Evolutionary conservation across 306 rosid species (phyloP), one percentile per base, ranked within the genome.

Genomic region (Dalbergia cochinchinensis): DNA sequence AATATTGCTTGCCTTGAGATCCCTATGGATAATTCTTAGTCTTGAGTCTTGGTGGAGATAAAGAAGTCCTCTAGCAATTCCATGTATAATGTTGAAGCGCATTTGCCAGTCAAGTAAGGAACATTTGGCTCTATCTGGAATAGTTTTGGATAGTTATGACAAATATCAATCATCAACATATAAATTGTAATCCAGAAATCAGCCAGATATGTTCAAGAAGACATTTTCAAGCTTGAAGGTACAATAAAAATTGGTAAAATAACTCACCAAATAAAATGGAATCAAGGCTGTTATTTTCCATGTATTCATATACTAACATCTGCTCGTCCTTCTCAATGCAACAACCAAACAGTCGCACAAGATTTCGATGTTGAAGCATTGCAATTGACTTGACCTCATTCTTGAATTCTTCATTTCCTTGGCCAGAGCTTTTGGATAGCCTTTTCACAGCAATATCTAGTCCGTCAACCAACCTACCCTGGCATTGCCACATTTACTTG

Each of bases 1-100:
- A 77, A 91, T 60, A 47, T 91, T 91, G 71, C 92, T 87, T 44
- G 90, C 90, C 78, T 91, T 91, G 65, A 91, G 87, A 73, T 90
- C 97, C 15, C 95, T 90, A 31, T 90, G 95, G 26, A 92, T 90
- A 14, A 92, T 92, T 69, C 84, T 83, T 34, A 91, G 78, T 35
- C 96, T 84, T 0, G 96, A 91, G 65, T 89, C 93, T 31, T 87
- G 90, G 45, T 91, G 96, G 6, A 91, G 89, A 81, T 91, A 91
- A 48, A 91, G 84, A 34, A 91, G 88, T 4, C 96, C 96, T 59
- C 86, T 48, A 22, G 93, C 90, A 76, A 84, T 89, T 72, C 96
- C 96, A 22, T 88, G 57, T 33, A 91, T 81, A 64, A 91, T 87
- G 69, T 78, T 67, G 80, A 85, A 91, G 20, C 96, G 91, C 77